Base-by-base conservation (phyloP, 495 filamentous ascomycete genomes). In the Podospora pseudocomata region DNA sequence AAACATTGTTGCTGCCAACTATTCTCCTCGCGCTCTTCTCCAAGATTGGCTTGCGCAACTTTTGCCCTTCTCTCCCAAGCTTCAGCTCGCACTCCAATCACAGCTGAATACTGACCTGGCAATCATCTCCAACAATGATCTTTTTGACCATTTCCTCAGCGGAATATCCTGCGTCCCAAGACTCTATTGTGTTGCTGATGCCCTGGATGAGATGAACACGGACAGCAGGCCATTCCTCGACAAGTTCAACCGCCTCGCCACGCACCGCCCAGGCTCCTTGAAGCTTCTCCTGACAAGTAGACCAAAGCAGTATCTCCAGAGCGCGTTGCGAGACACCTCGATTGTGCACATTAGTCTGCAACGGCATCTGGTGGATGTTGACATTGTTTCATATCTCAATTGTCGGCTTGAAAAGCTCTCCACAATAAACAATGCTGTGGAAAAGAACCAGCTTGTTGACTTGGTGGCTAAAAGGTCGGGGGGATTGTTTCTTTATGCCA, bases 131-230 rank as follows among this genome's bases (percentile, higher is more conserved):
- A 61, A 59, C 19, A 58, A 64, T 11, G 65, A 68, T 32, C 67
- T 70, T 32, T 49, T 76, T 7, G 68, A 75, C n/a, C 54, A 69
- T 20, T 44, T 69, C 32, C 19, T 76, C 66, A 30, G 65, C 7
- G 77, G 73, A 3, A 44, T 80, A 3, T 28, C 66, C 11, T 34
- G 54, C 18, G 55, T 81, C 4, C 39, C 34, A 7, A 64, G 28
- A 23, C 23, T 69, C 4, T 83, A 80, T 64, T 81, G 77, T 54
- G 74, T 86, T 57, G 75, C 70, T 0, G 83, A 86, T 70, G 83
- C 83, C 19, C 73, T 85, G n/a, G 84, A 86, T 67, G 83, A 86
- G 66, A 81, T 84, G 80, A 73, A 77, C 54, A 20, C 62, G 49
- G 76, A 77, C 39, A 75, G 75, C 68, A 68, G 75, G 34, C 64